Conservation (phyloP, 495 filamentous ascomycete genomes). For the Glonium stellatum region DNA sequence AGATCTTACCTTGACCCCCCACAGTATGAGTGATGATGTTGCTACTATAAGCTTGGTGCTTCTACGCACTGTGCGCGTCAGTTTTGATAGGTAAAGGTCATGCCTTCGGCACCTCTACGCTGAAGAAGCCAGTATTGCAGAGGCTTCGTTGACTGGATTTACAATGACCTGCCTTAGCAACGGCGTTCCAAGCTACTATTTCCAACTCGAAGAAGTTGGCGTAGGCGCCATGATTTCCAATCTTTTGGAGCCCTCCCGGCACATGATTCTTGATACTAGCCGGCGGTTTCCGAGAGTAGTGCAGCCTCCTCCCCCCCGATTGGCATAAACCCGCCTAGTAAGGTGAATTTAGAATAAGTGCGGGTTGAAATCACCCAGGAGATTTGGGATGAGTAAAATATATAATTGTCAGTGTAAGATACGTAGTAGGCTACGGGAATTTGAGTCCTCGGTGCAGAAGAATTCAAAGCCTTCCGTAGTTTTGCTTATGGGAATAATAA, state of each 20-base stretch:
- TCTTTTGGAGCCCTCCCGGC: neutral
- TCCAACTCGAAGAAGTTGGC: slow-evolving; percentile 11
- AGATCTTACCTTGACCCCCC: slow-evolving; percentile 1
- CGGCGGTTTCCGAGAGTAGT: slow-evolving; percentile 10
- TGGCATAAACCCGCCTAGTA: neutral
- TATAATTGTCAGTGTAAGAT: too few relatives aligned
- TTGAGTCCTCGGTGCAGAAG: too few relatives aligned
- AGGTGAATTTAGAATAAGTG: neutral
- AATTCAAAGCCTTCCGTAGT: too few relatives aligned
- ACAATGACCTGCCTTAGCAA: slow-evolving; percentile 7
- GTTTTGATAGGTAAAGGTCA: slow-evolving; percentile 12
- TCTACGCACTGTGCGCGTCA: slow-evolving; percentile 10
- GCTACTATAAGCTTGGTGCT: slow-evolving; percentile 8
- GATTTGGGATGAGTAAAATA: too few relatives aligned
- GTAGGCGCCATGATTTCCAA: slow-evolving; percentile 10
- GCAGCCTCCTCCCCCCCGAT: slow-evolving; percentile 4
- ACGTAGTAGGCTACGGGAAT: too few relatives aligned
- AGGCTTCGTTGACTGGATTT: slow-evolving; percentile 13
- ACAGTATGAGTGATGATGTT: slow-evolving; percentile 13
- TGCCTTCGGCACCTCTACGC: slow-evolving; percentile 8
- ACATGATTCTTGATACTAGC: slow-evolving; percentile 8
- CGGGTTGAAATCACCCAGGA: neutral
- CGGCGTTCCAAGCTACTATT: neutral
- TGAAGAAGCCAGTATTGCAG: slow-evolving; percentile 9
- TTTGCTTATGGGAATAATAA: too few relatives aligned